phyloP scores from a whole-genome alignment of 345 rosid species.

The Rubroshorea leprosula region DNA sequence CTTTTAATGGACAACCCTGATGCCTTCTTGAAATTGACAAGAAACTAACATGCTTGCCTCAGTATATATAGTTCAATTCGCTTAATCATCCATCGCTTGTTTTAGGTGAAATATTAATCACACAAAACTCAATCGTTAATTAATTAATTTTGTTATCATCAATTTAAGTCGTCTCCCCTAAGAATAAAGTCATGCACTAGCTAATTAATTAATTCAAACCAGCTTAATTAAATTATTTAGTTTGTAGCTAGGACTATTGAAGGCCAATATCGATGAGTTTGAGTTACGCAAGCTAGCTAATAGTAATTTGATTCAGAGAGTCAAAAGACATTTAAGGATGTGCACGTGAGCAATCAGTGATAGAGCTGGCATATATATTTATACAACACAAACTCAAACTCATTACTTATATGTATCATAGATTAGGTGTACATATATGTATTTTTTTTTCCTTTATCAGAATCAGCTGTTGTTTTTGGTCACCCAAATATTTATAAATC shows the following conservation, averaged over 20 bases:
- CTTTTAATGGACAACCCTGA: constrained; percentile 20
- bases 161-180: too few species aligned
- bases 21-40: constrained; percentile 59
- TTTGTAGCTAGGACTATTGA: too few species aligned
- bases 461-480: too few species aligned
- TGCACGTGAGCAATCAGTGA: constrained; percentile 59
- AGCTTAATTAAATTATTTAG: too few species aligned
- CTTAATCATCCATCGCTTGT: constrained; percentile 9
- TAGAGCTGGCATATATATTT: constrained; percentile 25
- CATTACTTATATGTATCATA: too few species aligned
- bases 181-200: too few species aligned
- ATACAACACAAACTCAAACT: too few species aligned
- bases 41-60: constrained; percentile 54
- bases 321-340: constrained; percentile 32
- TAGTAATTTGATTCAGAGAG: constrained; percentile 23
- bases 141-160: neutral
- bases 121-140: neutral
- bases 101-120: constrained; percentile 4
- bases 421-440: too few species aligned
- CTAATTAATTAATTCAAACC: too few species aligned
- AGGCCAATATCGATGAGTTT: too few species aligned
- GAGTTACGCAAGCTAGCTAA: neutral
- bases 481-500: too few species aligned
- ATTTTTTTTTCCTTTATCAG: too few species aligned
- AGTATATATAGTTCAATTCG: constrained; percentile 4